Evolutionary conservation across 2,329 filamentous ascomycete genomes (phyloP), one percentile per base, ranked within the genome.

Genomic region (Bipolaris gigantea): DNA sequence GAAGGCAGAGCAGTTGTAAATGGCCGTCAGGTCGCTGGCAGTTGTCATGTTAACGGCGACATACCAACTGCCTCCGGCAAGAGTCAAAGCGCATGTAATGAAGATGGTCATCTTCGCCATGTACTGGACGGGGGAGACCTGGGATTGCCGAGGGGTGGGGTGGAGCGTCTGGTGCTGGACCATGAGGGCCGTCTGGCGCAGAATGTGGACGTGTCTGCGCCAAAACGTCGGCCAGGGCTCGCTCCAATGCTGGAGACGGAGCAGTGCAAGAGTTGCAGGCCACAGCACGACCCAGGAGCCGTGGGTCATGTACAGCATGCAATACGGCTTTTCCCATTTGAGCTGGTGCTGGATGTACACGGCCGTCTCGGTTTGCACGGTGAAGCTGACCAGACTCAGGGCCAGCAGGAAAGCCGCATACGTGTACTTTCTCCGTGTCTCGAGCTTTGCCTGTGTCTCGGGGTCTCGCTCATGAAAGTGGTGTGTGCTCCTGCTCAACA

Each of bases 1-100:
- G 77, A 99, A 99, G 54, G 94, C 93, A 48, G 90, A 96, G 81
- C 94, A 99, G 77, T 99, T 99, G 83, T 99, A 99, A 66, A 99
- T 99, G 49, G 94, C 94, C 0, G 94, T 99, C 65, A 99, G 77
- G 74, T 99, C 94, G 62, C 89, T 92, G 2, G 94, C 89, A 3
- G 90, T 96, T 1, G 94, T 99, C 80, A 96, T 78, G 75, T 91
- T 90, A 54, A 99, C 93, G 15, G 94, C 93, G 33, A 97, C 82
- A 70, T 97, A 99, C 94, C 94, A 99, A 66, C 89, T 93, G 48
- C 92, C 85, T 23, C 94, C 94, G 0, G 93, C 94, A 35, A 97
- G 80, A 2, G 94, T 99, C 53, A 99, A 81, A 6, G 92, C 87
- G 48, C 83, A 89, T 5, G 94, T 96, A 59, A 99, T 84, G 55